Evolutionary conservation across 495 filamentous ascomycete genomes (phyloP), one percentile per base, ranked within the genome.

Genomic region (Podospora comata): DNA sequence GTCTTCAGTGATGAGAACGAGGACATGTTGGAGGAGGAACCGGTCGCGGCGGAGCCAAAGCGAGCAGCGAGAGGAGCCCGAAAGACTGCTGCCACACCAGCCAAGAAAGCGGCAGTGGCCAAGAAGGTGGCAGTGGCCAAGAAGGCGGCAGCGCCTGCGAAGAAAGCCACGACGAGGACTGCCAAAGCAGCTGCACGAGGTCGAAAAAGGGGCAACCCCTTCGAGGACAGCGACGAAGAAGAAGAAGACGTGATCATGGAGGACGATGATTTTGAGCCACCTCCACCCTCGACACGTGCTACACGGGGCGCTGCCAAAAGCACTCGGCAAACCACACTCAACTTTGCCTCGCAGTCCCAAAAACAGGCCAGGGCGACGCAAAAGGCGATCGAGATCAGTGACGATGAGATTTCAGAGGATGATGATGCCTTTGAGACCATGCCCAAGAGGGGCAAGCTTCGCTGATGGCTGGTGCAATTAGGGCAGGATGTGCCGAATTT

Each of bases 351-450:
- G 7, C 85, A 86, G 44, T 78, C 84, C 2, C 86, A 89, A 48
- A 83, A 82, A 60, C 78, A 82, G 13, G 79, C 81, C 71, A 81
- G 75, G 71, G 78, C 75, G 73, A 57, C 74, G 57, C 77, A 79
- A 76, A 79, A 79, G 77, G 80, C 73, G 65, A 77, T 78, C 74
- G 83, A 89, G 71, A 85, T 90, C 66, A 88, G 92, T 68, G 90
- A 91, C 69, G 91, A 93, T 72, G 91, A 90, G 67, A 92, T 92
- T 5, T 88, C 86, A 1, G 89, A 90, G 54, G 39, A 48, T 11
- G 87, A 87, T 66, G 93, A 97, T 81, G 92, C 90, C 1, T 95
- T 96, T 79, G 92, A 95, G 77, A 73, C 79, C 13, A 79, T 81
- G 65, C 82, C 82, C 2, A 76, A 77, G 30, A 74, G 79, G 65